These are phyloP conservation scores for Fusarium poae DNA, from an alignment of 2,329 filamentous ascomycete species.

Conservation along the genomic window DNA sequence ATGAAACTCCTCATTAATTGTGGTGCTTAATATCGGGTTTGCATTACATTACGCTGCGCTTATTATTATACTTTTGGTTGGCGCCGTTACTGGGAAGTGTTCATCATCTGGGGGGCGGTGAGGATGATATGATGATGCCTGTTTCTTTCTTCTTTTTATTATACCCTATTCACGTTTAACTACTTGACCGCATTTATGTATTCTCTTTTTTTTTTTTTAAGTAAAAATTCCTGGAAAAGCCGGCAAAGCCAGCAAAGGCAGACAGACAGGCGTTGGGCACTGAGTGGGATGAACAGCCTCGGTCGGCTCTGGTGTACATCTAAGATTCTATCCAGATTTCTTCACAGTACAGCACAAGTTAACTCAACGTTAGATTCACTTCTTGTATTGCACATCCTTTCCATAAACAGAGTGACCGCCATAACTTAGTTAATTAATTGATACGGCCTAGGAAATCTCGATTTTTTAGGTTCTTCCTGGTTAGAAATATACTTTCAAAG, in stretches of 20 bases:
- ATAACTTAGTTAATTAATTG: background rate
- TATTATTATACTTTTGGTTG: conserved; percentile 24
- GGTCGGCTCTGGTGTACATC: conserved; percentile 20
- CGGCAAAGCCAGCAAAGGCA: conserved; percentile 15
- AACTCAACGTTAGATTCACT: conserved; percentile 9
- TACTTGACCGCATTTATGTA: conserved; percentile 34
- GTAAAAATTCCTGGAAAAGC: conserved; percentile 34
- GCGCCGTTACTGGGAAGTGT: conserved; percentile 48
- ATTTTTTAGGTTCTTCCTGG: conserved; percentile 5
- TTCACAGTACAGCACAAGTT: conserved; percentile 13
- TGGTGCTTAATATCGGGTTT: conserved; percentile 9
- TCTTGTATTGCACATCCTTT: background rate
- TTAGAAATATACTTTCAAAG: conserved; percentile 3
- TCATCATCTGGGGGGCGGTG: conserved; percentile 38
- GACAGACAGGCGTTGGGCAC: conserved; percentile 28
- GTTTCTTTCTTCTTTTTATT: conserved; percentile 39
- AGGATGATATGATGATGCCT: conserved; percentile 43
- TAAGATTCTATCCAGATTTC: conserved; percentile 26
- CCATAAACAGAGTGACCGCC: background rate
- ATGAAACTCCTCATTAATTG: conserved; percentile 47
- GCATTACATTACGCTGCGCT: conserved; percentile 9
- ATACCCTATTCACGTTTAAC: conserved; percentile 40
- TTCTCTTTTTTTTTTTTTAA: conserved; percentile 22
- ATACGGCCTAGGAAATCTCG: background rate
- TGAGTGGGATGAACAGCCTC: conserved; percentile 13